phyloP scores from a whole-genome alignment of 768 basidiomycete genomes.

The Trametes gibbosa region DNA sequence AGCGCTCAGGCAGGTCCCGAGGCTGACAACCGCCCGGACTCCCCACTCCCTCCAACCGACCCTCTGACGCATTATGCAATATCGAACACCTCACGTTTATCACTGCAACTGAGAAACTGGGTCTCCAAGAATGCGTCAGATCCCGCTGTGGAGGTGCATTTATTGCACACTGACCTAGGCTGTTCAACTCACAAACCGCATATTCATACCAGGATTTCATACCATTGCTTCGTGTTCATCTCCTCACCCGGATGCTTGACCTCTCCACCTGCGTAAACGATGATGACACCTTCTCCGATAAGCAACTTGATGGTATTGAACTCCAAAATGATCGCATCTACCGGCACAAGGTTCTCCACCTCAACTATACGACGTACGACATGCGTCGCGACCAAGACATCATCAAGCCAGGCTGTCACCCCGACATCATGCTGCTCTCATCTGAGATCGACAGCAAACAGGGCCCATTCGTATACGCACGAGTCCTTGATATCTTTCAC shows the following conservation, averaged over 20 bases:
- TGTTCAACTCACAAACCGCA: not conserved
- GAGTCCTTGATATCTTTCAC: conserved; percentile 30
- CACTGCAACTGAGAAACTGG: not conserved
- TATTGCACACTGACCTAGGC: not conserved
- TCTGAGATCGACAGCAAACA: conserved; percentile 16
- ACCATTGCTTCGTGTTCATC: not conserved
- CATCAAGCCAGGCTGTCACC: conserved; percentile 36
- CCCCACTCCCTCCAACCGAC: not conserved
- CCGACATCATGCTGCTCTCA: conserved; percentile 31
- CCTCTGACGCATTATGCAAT: not conserved
- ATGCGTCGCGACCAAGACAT: conserved; percentile 39
- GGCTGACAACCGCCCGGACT: not conserved
- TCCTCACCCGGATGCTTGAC: not conserved
- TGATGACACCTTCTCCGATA: not conserved
- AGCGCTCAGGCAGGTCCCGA: not conserved
- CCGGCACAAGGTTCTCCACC: conserved; percentile 28
- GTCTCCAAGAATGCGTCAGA: not conserved
- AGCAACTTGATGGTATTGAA: conserved; percentile 14
- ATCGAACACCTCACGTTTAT: not conserved
- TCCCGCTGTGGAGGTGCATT: not conserved
- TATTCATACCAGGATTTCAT: conserved; percentile 3
- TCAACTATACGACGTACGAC: conserved; percentile 46
- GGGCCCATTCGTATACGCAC: conserved; percentile 34
- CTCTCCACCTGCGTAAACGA: not conserved
- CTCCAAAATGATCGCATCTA: conserved; percentile 22